Evolutionary conservation across 768 basidiomycete genomes (phyloP).

Genomic region (Mycena polygramma): DNA sequence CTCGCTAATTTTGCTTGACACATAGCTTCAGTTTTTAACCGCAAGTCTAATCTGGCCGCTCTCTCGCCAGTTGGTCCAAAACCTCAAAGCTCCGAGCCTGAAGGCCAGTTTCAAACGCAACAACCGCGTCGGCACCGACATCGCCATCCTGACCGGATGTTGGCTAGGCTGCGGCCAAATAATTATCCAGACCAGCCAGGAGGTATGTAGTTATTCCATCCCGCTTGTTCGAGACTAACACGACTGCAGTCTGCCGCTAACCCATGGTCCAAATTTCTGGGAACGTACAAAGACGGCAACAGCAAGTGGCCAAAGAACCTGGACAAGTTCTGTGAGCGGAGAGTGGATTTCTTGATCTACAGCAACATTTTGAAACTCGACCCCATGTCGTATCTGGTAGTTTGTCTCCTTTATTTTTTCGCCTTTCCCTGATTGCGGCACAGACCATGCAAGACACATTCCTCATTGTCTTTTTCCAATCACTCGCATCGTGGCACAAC

Average conservation of each 20-base stretch:
- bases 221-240: constrained; percentile 7
- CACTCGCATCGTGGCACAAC: constrained; percentile 60
- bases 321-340: constrained; percentile 63
- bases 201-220: constrained; percentile 39
- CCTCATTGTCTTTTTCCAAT: constrained; percentile 65
- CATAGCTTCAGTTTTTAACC: constrained; percentile 51
- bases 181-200: constrained; percentile 54
- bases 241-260: constrained; percentile 51
- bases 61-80: constrained; percentile 50
- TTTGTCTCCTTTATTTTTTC: neutral
- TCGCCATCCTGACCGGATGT: constrained; percentile 73
- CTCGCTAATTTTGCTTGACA: neutral
- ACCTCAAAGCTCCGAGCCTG: constrained; percentile 44
- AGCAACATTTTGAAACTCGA: constrained; percentile 68
- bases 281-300: constrained; percentile 62
- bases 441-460: constrained; percentile 65
- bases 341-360: constrained; percentile 76
- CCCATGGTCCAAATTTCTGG: constrained; percentile 69
- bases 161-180: constrained; percentile 82
- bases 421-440: constrained; percentile 11
- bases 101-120: constrained; percentile 55
- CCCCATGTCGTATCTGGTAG: constrained; percentile 64
- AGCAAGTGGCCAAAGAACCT: constrained; percentile 54
- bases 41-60: constrained; percentile 64
- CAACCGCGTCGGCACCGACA: constrained; percentile 46